Evolutionary conservation across 441 rosid species (phyloP).

Genomic region (Pelargonium fulgidum): DNA sequence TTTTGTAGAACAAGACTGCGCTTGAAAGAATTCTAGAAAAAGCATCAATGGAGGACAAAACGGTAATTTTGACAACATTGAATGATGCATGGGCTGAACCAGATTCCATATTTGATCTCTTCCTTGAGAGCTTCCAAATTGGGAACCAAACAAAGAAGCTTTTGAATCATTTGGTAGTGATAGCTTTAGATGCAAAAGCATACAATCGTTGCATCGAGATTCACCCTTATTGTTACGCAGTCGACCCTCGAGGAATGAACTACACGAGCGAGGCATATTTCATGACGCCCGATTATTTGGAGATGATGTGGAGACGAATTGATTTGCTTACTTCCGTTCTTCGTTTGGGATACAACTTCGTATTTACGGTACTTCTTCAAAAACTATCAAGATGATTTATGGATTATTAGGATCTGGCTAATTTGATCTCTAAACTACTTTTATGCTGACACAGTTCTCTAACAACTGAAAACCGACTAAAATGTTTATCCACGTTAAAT

Average conservation of each 20-base stretch:
- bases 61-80: conserved; percentile 68
- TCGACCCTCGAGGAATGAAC: conserved; percentile 26
- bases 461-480: no score
- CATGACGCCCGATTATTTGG: conserved; percentile 32
- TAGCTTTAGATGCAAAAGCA: conserved; percentile 36
- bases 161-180: conserved; percentile 30
- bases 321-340: conserved; percentile 31
- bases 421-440: neutral
- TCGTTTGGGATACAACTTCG: conserved; percentile 34
- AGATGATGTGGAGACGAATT: conserved; percentile 49
- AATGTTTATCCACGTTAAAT: no score
- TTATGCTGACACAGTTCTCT: no score
- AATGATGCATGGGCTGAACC: conserved; percentile 83
- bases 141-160: conserved; percentile 35
- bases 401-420: no score
- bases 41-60: conserved; percentile 53
- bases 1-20: no score
- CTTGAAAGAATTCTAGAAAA: conserved; percentile 38
- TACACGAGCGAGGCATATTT: conserved; percentile 33
- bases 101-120: conserved; percentile 54
- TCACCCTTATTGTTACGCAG: conserved; percentile 31
- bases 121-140: conserved; percentile 36
- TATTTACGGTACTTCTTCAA: conserved; percentile 35
- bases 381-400: no score
- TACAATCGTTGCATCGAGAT: conserved; percentile 29